These are phyloP conservation scores for maize (Zea mays) DNA, from an alignment of 176 grass and related monocot species.

Conservation along the genomic window DNA sequence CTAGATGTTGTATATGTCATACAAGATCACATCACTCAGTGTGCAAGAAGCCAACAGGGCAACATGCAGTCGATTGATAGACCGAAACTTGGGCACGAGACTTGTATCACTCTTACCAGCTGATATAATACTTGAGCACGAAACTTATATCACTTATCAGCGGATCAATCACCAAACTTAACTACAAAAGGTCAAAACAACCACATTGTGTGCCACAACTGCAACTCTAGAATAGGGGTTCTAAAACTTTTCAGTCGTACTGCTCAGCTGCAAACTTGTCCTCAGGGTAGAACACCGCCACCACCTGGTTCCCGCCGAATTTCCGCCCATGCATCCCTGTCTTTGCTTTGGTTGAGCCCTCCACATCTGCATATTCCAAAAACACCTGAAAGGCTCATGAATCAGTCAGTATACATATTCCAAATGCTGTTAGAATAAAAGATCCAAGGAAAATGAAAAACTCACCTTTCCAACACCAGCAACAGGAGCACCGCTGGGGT, in stretches of 20 bases:
- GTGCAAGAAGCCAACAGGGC: too few relatives aligned
- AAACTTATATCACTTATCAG: too few relatives aligned
- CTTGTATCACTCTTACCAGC: too few relatives aligned
- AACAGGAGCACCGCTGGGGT: conserved; percentile 59
- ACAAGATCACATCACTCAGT: too few relatives aligned
- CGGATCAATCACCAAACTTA: too few relatives aligned
- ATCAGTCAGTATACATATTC: neutral
- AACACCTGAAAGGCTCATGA: conserved; percentile 53
- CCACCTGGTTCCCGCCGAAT: conserved; percentile 77
- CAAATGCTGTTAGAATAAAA: neutral
- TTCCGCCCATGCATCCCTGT: conserved; percentile 68
- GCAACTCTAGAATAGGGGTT: neutral
- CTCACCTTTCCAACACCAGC: conserved; percentile 88
- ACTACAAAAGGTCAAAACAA: neutral
- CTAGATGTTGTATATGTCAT: too few relatives aligned
- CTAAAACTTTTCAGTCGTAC: conserved; percentile 37
- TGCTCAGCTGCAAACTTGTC: conserved; percentile 62
- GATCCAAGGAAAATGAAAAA: neutral
- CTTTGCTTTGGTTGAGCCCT: conserved; percentile 72
- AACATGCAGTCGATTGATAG: too few relatives aligned
- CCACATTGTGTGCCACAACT: neutral
- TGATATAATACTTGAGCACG: too few relatives aligned
- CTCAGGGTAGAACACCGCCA: conserved; percentile 73
- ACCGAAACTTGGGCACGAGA: too few relatives aligned
- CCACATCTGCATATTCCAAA: conserved; percentile 89